Conservation (phyloP, 345 rosid genomes). For the Geranium brycei region DNA sequence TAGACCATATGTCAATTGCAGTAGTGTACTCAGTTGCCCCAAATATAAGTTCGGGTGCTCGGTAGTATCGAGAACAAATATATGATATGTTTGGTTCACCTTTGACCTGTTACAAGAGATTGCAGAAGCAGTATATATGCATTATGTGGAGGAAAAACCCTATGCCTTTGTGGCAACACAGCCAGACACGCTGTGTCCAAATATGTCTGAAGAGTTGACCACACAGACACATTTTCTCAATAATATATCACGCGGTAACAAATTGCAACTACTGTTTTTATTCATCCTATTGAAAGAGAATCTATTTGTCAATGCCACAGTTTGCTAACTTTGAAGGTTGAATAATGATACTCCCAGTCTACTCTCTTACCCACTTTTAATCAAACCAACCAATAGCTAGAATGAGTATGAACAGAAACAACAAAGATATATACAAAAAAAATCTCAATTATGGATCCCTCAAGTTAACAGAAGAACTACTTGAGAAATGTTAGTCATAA, state of each 20-base stretch:
- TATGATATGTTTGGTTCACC: constrained; percentile 19
- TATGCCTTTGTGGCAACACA: no score
- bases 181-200: no score
- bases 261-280: not conserved
- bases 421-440: not conserved
- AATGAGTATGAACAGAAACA: no score
- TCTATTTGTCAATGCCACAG: not conserved
- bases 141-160: not conserved
- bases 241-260: not conserved
- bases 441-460: not conserved
- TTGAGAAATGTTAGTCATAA: not conserved
- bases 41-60: constrained; percentile 18
- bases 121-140: not conserved
- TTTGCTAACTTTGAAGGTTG: not conserved
- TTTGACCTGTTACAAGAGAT: constrained; percentile 9
- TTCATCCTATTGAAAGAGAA: not conserved
- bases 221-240: no score
- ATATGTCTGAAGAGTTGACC: no score
- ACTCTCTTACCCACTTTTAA: not conserved
- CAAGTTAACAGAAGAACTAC: not conserved
- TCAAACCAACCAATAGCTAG: not conserved
- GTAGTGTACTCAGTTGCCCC: constrained; percentile 17
- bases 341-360: not conserved
- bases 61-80: constrained; percentile 18
- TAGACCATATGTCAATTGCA: constrained; percentile 20